Evolutionary conservation across 176 grass and related monocot genomes (phyloP).

Genomic region (Puya raimondii): DNA sequence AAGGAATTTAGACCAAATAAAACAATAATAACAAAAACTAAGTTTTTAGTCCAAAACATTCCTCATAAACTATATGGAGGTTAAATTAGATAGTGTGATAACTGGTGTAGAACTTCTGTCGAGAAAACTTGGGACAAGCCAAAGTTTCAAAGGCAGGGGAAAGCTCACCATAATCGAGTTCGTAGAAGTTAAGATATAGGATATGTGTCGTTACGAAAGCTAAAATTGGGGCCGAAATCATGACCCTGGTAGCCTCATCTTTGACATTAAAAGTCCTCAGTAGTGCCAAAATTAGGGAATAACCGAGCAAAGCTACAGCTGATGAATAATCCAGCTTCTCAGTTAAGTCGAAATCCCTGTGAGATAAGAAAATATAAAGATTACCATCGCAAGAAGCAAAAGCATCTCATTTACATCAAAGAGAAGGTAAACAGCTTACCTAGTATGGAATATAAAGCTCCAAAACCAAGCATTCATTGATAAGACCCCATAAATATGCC

Average conservation of each 20-base stretch:
- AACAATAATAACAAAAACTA: too few relatives aligned
- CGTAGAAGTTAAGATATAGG: slow-evolving; percentile 92
- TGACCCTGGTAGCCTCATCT: slow-evolving; percentile 89
- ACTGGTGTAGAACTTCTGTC: not conserved
- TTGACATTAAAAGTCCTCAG: slow-evolving; percentile 82
- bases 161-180: slow-evolving; percentile 72
- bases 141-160: slow-evolving; percentile 16
- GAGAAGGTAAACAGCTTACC: slow-evolving; percentile 34
- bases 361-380: slow-evolving; percentile 20
- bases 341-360: slow-evolving; percentile 84
- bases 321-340: slow-evolving; percentile 97
- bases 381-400: not conserved
- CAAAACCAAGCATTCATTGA: slow-evolving; percentile 97
- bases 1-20: too few relatives aligned
- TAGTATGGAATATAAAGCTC: slow-evolving; percentile 87
- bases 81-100: too few relatives aligned
- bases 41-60: too few relatives aligned
- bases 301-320: slow-evolving; percentile 76
- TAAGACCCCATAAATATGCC: slow-evolving; percentile 89
- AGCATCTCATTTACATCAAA: not conserved
- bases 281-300: slow-evolving; percentile 71
- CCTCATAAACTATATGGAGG: too few relatives aligned
- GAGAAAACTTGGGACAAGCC: slow-evolving; percentile 1
- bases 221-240: slow-evolving; percentile 83
- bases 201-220: slow-evolving; percentile 96